Base-by-base conservation (phyloP, 208 protist species). In the Crithidia sp. region DNA sequence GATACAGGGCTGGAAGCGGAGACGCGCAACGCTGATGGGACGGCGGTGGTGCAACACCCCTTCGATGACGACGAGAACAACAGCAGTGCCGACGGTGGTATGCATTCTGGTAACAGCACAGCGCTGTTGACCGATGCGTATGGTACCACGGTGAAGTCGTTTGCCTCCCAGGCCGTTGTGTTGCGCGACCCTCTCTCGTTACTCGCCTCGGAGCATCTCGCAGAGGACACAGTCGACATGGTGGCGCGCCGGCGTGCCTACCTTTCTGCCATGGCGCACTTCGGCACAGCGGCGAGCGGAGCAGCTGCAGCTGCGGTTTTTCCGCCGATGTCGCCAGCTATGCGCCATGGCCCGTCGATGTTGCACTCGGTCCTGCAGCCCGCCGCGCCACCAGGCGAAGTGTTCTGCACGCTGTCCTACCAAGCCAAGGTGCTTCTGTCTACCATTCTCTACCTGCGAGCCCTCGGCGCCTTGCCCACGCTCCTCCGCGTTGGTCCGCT, bases 401-500 rank as follows among this genome's bases (percentile, higher is more conserved):
- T 74, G n/a, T 86, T 87, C 60, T 77, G 76, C 50, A 65, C 84
- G 54, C 83, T 95, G 16, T 86, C 84, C 16, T 83, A 93, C 59
- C 64, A 85, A 8, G 91, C 88, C 7, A 88, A 91, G 63, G 77
- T 91, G 43, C 74, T 95, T 16, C 84, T 91, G n/a, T 84, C 85
- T 9, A 76, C 87, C 8, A 56, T 95, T 19, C 74, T 95, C 49
- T 95, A 93, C 70, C 65, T 94, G 45, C 84, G 91, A 39, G 84
- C 91, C 7, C 73, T 95, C n/a, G 91, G 91, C 59, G 91, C 88
- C 10, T 81, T 95, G 58, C 91, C 91, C 10, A 93, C 85, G 41
- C 77, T 95, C 49, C 71, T 93, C 37, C 91, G 87, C 39, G 88
- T 88, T 14, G 82, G 67, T 40, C 91, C 91, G 7, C 73, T 95